A percentile compares a stretch with the other conserved stretches of the same genome.
phyloP scores from a whole-genome alignment of 108 stramenopile genomes.

The Fragilariopsis cylindrus region DNA sequence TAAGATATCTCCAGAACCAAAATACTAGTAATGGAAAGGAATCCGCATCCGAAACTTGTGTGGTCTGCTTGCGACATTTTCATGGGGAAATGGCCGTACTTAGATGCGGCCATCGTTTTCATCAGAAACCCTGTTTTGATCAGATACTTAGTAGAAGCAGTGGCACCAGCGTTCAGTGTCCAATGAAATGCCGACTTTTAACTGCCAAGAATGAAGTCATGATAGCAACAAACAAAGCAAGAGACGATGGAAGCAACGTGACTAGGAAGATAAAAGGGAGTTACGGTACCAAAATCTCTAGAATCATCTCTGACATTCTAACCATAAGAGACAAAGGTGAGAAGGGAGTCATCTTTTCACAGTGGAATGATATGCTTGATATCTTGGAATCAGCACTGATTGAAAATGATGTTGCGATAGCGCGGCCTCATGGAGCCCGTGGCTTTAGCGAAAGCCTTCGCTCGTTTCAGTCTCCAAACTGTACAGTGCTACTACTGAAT shows the following conservation, averaged over 20 bases:
- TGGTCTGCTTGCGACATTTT: conserved; percentile 57
- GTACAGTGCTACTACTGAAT: conserved; percentile 61
- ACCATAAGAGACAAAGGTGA: conserved; percentile 55
- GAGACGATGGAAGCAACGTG: conserved; percentile 46
- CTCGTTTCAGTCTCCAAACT: conserved; percentile 37
- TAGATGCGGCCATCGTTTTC: conserved; percentile 76
- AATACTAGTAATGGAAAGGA: conserved; percentile 7
- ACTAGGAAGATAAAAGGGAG: conserved; percentile 55
- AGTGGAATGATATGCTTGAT: conserved; percentile 89
- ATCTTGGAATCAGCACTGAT: conserved; percentile 65
- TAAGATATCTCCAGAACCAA: conserved; percentile 71
- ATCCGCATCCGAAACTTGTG: conserved; percentile 36
- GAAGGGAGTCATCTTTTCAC: conserved; percentile 70
- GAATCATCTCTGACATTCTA: conserved; percentile 56
- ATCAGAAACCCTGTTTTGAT: conserved; percentile 52
- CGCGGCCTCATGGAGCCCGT: conserved; percentile 36
- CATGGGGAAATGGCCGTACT: conserved; percentile 63
- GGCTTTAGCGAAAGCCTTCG: conserved; percentile 38
- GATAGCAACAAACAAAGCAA: conserved; percentile 45
- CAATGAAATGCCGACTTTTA: conserved; percentile 44
- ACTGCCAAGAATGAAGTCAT: conserved; percentile 50
- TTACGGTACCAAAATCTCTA: conserved; percentile 79
- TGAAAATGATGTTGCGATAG: conserved; percentile 47
- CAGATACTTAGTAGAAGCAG: conserved; percentile 36
- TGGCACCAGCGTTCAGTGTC: conserved; percentile 32